Conservation (phyloP, 768 basidiomycete species). For the Trametes cingulata region DNA sequence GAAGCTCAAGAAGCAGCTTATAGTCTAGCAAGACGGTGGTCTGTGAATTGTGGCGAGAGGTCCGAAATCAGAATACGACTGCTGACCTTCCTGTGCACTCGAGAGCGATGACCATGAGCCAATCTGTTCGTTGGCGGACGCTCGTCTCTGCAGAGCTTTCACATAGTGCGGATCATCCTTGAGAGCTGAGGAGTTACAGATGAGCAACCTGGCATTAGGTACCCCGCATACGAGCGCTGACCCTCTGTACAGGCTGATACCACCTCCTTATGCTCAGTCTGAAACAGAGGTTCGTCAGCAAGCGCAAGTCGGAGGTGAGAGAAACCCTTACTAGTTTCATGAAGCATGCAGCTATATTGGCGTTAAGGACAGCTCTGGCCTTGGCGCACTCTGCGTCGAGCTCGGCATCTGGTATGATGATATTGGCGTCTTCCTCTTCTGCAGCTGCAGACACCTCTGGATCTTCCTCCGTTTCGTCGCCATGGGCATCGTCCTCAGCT, state of each 20-base stretch:
- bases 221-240: constrained; percentile 21
- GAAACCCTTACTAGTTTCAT: constrained; percentile 64
- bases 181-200: constrained; percentile 57
- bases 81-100: constrained; percentile 79
- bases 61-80: background rate
- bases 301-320: background rate
- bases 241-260: constrained; percentile 83
- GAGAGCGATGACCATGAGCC: constrained; percentile 82
- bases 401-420: constrained; percentile 22
- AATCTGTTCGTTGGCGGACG: constrained; percentile 77
- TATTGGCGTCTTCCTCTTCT: constrained; percentile 21
- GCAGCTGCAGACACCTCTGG: constrained; percentile 14
- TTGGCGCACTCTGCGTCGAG: constrained; percentile 53
- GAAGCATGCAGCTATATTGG: constrained; percentile 88
- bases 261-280: constrained; percentile 80
- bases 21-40: constrained; percentile 61
- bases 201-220: background rate
- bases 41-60: background rate
- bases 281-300: background rate
- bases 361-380: constrained; percentile 70
- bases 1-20: constrained; percentile 61
- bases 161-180: constrained; percentile 80
- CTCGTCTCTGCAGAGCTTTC: constrained; percentile 90
- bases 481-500: constrained; percentile 17
- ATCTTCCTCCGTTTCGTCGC: constrained; percentile 6